Conservation (phyloP, 2,329 filamentous ascomycete species). For the Trichoderma semiorbis region DNA sequence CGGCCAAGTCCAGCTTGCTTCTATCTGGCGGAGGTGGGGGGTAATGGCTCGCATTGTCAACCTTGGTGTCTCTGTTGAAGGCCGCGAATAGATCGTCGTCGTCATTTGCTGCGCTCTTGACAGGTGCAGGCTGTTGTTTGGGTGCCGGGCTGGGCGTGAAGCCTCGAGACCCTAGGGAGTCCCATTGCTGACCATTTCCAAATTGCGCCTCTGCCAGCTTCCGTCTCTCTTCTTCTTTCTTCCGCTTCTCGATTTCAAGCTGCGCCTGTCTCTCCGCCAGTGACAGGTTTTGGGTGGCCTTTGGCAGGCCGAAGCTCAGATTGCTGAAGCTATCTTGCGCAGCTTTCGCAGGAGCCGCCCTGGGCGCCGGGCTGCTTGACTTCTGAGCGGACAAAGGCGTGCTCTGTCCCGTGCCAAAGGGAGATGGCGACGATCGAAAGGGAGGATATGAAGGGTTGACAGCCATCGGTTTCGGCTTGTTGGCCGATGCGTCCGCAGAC, state of each 20-base stretch:
- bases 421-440: slow-evolving; percentile 55
- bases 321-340: slow-evolving; percentile 74
- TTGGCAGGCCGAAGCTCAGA: slow-evolving; percentile 56
- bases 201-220: slow-evolving; percentile 73
- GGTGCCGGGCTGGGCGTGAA: slow-evolving; percentile 36
- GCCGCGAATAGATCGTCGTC: slow-evolving; percentile 66
- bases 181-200: slow-evolving; percentile 73
- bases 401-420: slow-evolving; percentile 52
- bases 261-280: slow-evolving; percentile 74
- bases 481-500: slow-evolving; percentile 43
- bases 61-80: slow-evolving; percentile 63
- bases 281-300: slow-evolving; percentile 66
- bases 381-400: slow-evolving; percentile 53
- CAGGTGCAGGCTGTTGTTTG: slow-evolving; percentile 21
- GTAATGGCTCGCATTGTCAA: slow-evolving; percentile 64
- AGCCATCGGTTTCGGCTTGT: slow-evolving; percentile 37
- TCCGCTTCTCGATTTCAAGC: slow-evolving; percentile 61
- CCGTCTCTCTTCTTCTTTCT: slow-evolving; percentile 70
- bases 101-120: slow-evolving; percentile 31
- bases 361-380: slow-evolving; percentile 43
- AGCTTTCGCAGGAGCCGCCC: slow-evolving; percentile 46
- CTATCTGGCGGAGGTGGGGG: slow-evolving; percentile 50
- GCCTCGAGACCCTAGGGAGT: slow-evolving; percentile 59
- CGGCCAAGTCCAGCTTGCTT: slow-evolving; percentile 48
- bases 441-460: slow-evolving; percentile 47